Percentiles rank a stretch among this genome's conserved stretches.
phyloP scores from a whole-genome alignment of 2,329 filamentous ascomycete genomes.

The Colletotrichum tanaceti region DNA sequence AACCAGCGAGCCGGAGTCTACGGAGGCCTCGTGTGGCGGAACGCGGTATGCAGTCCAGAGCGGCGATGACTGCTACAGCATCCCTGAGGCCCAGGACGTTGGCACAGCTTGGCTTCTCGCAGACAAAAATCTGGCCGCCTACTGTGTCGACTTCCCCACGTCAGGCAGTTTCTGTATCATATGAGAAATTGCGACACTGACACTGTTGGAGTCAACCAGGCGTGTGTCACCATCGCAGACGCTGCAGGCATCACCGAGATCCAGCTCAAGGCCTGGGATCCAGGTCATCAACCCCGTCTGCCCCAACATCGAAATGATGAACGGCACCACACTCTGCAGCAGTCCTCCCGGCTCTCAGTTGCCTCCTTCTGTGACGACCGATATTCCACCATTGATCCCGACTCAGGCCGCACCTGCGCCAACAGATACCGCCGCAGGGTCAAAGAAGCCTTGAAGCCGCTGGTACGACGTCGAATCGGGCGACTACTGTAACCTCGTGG shows the following conservation, averaged over 20 bases:
- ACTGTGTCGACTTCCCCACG: conserved; percentile 17
- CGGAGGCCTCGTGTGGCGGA: conserved; percentile 34
- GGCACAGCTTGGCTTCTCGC: conserved; percentile 41
- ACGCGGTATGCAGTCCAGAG: conserved; percentile 40
- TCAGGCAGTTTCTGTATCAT: conserved; percentile 42
- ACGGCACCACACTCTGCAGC: conserved; percentile 20
- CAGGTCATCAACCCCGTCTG: conserved; percentile 23
- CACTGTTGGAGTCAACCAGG: conserved; percentile 1
- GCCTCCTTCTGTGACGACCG: neutral
- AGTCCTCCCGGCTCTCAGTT: conserved; percentile 6
- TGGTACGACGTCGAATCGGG: conserved; percentile 48
- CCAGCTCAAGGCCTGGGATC: conserved; percentile 18
- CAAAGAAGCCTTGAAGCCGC: conserved; percentile 44
- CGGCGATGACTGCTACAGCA: conserved; percentile 42
- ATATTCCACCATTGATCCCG: neutral
- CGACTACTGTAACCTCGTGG: conserved; percentile 51
- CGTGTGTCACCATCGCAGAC: conserved; percentile 34
- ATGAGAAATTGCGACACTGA: conserved; percentile 40
- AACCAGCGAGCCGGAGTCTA: conserved; percentile 33
- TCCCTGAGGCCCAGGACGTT: conserved; percentile 39
- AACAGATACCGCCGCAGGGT: conserved; percentile 39
- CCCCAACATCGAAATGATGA: conserved; percentile 24
- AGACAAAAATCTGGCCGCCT: conserved; percentile 43
- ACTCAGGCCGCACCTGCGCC: conserved; percentile 33
- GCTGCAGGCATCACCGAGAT: conserved; percentile 41